Conservation (phyloP, 768 basidiomycete species). For the Mycena rosella region DNA sequence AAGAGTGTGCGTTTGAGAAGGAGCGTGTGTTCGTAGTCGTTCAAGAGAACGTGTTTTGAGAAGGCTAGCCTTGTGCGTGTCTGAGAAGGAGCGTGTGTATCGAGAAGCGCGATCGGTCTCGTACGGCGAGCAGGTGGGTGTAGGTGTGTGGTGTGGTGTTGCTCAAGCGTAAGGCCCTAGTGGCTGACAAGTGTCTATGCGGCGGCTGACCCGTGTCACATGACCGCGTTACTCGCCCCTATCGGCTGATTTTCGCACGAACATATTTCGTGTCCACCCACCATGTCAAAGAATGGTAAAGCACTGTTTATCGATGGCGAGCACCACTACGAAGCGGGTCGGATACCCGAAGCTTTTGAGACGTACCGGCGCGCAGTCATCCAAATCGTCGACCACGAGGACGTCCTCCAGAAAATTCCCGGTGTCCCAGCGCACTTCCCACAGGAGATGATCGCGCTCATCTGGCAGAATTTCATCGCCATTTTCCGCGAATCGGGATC, state of each 20-base stretch:
- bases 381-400: conserved; percentile 46
- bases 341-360: conserved; percentile 39
- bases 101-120: too few species aligned
- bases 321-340: conserved; percentile 3
- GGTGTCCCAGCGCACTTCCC: conserved; percentile 37
- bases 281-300: background rate
- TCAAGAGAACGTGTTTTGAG: too few species aligned
- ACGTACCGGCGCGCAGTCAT: conserved; percentile 44
- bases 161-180: too few species aligned
- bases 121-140: too few species aligned
- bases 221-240: too few species aligned
- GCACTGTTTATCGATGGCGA: conserved; percentile 2
- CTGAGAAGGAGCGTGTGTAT: too few species aligned
- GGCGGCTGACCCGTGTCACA: too few species aligned
- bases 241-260: background rate
- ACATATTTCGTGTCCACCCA: background rate
- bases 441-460: conserved; percentile 40
- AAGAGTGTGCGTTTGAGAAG: too few species aligned
- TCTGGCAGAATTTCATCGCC: conserved; percentile 47
- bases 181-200: too few species aligned
- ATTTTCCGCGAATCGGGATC: conserved; percentile 38
- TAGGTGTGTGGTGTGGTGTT: too few species aligned
- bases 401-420: conserved; percentile 38
- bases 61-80: too few species aligned
- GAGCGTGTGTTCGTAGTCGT: too few species aligned